Percentiles rank a stretch among this genome's conserved stretches.
These are phyloP conservation scores for Aureobasidium sp. DNA, from an alignment of 2,329 filamentous ascomycete species.

Conservation along the genomic window DNA sequence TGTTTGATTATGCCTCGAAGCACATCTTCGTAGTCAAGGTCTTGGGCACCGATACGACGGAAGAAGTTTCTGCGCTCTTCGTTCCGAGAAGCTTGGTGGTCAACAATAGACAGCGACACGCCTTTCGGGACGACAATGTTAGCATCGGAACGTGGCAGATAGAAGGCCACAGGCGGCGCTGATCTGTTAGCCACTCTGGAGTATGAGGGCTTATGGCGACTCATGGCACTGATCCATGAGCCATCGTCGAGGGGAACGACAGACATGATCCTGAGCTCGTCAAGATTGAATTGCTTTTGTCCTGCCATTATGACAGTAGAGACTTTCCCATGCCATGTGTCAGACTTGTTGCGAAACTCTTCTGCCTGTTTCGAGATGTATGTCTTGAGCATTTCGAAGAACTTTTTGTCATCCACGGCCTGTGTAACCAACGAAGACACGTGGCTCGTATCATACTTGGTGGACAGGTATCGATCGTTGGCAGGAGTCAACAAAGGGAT, in stretches of 20 bases:
- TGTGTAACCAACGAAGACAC: not conserved
- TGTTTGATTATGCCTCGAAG: not conserved
- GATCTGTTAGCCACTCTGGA: not conserved
- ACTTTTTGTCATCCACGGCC: not conserved
- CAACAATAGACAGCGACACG: conserved; percentile 12
- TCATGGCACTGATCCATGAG: conserved; percentile 1
- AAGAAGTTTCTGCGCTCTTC: not conserved
- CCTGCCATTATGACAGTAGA: not conserved
- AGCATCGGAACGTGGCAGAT: conserved; percentile 10
- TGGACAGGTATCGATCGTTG: not conserved
- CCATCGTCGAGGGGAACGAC: conserved; percentile 13
- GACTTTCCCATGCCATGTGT: conserved; percentile 10
- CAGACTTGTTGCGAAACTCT: not conserved
- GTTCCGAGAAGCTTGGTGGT: not conserved
- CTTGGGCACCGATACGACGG: not conserved
- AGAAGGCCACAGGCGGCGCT: not conserved
- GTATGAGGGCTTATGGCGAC: not conserved
- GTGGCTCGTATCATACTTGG: not conserved
- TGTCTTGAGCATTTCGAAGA: conserved; percentile 9
- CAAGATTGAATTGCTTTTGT: not conserved
- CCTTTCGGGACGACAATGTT: conserved; percentile 10
- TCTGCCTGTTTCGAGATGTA: not conserved
- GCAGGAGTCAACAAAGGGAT: not conserved
- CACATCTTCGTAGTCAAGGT: not conserved
- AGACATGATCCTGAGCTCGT: not conserved